A percentile compares a stretch with the other conserved stretches of the same genome.
Evolutionary conservation across 1,284 basidiomycete species (phyloP).

Genomic region (Meira nashicola): DNA sequence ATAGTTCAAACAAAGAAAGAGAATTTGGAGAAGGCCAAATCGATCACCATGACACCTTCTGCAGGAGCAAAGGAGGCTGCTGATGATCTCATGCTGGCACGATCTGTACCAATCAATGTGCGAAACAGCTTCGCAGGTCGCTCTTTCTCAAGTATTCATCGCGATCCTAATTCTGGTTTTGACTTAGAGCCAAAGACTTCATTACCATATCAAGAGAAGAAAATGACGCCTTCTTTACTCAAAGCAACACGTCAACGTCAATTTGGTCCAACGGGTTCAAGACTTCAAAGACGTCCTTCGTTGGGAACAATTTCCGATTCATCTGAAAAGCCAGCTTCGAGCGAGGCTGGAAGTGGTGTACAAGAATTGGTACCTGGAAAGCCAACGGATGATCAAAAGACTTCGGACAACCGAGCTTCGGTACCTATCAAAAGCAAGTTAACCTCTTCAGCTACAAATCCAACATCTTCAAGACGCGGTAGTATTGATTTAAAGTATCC

Average conservation of each 20-base stretch:
- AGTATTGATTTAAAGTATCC: neutral
- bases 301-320: conserved; percentile 19
- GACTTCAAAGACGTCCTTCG: neutral
- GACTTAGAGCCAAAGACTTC: conserved; percentile 51
- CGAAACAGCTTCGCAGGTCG: neutral
- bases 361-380: neutral
- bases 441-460: neutral
- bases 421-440: neutral
- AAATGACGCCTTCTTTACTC: conserved; percentile 46
- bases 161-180: conserved; percentile 28
- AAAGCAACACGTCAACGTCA: conserved; percentile 22
- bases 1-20: conserved; percentile 16
- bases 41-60: neutral
- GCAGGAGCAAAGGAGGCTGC: conserved; percentile 10
- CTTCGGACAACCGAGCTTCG: neutral
- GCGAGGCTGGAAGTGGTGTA: too few species aligned
- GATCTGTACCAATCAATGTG: conserved; percentile 23
- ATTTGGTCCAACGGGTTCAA: neutral
- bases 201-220: conserved; percentile 47
- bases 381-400: neutral
- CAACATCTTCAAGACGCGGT: neutral
- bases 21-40: conserved; percentile 24
- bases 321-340: neutral
- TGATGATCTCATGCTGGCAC: conserved; percentile 7
- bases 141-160: neutral